Percentiles rank a stretch among this genome's conserved stretches.
Evolutionary conservation across 2,329 filamentous ascomycete genomes (phyloP).

Genomic region (Diaporthe ampelina): DNA sequence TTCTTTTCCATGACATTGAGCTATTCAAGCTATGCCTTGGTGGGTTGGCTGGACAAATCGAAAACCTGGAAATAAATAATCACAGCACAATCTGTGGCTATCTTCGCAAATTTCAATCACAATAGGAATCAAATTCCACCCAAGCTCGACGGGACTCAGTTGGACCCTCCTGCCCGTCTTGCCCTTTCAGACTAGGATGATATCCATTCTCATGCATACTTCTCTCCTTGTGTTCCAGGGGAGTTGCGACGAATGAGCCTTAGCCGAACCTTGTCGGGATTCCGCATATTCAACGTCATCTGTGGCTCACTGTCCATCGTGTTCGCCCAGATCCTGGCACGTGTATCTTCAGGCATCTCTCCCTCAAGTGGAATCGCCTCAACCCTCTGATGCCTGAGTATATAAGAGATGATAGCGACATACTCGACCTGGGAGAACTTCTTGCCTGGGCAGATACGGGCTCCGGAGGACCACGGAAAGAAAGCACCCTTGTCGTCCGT

Average conservation of each 20-base stretch:
- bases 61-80: too few species aligned
- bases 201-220: too few species aligned
- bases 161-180: too few species aligned
- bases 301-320: slow-evolving; percentile 8
- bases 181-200: too few species aligned
- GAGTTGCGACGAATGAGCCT: slow-evolving; percentile 6
- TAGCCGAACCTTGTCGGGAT: slow-evolving; percentile 42
- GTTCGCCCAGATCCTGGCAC: neutral
- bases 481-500: slow-evolving; percentile 1
- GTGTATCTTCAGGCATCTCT: neutral
- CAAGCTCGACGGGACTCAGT: too few species aligned
- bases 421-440: neutral
- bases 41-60: too few species aligned
- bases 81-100: too few species aligned
- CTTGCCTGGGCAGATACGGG: slow-evolving; percentile 16
- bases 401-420: neutral
- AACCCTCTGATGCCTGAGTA: neutral
- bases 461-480: slow-evolving; percentile 6
- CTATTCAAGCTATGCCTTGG: too few species aligned
- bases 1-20: too few species aligned
- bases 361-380: slow-evolving; percentile 4
- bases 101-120: too few species aligned
- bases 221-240: too few species aligned
- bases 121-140: too few species aligned
- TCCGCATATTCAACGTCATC: slow-evolving; percentile 10